Base-by-base conservation (phyloP, 2,329 filamentous ascomycete genomes). In the Cladosporium sp. region DNA sequence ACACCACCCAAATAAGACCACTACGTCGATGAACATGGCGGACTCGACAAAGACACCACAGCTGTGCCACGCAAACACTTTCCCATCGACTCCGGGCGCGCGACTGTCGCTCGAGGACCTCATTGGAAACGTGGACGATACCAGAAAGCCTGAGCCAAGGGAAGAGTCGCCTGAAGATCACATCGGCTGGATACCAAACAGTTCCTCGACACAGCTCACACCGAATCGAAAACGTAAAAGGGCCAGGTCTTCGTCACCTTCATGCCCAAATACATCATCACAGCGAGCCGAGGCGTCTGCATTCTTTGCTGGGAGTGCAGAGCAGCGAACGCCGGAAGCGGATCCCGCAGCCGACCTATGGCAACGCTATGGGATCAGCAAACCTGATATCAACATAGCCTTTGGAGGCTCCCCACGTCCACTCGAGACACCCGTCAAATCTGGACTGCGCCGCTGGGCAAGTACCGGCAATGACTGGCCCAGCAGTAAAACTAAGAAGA, bases 81-180 rank as follows among this genome's bases (percentile, higher is more conserved):
- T 79, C 18, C 87, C 87, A 2, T 86, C 86, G 49, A 89, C 87
- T 15, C 86, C 87, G 2, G 83, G 82, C 28, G 84, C 86, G 52
- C 79, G 85, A 65, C 81, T 88, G 47, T 85, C 86, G 28, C 77
- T 89, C 14, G 85, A 85, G 36, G 86, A 88, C 68, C 78, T 89
- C 36, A 86, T 89, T 55, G 85, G 85, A 68, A 87, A 87, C 73
- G 82, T 82, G 58, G 86, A 88, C 74, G 85, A 87, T 71, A 81
- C 82, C 44, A 82, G 62, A 44, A 64, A 80, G 70, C 79, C 80
- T 66, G 78, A 79, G n/a, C 78, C 79, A 30, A 80, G 79, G 61
- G 79, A 82, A 24, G 76, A 80, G 21, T 87, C 86, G 1, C 87
- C 87, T 0, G 84, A 87, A 68, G 87, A 89, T 68, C 84, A 87